Evolutionary conservation across 192 early-diverging fungal species (phyloP).

Genomic region (Linnemannia schmuckeri): DNA sequence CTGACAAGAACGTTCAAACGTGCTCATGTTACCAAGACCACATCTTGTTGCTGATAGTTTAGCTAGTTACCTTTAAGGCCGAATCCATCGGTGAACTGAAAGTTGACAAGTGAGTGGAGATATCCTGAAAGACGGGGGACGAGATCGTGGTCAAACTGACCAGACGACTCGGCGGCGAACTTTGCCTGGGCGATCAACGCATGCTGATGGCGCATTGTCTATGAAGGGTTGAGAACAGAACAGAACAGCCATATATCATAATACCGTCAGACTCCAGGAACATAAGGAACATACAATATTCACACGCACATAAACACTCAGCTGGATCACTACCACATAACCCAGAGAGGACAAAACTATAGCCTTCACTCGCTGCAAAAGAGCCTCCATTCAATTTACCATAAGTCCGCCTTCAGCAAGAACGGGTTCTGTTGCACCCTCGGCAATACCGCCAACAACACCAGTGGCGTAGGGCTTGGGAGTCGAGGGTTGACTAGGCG

Average conservation of each 20-base stretch:
- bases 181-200: constrained; percentile 51
- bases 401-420: constrained; percentile 49
- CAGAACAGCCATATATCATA: neutral
- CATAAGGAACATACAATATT: neutral
- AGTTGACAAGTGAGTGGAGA: constrained; percentile 47
- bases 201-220: constrained; percentile 57
- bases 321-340: neutral
- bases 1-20: neutral
- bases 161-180: constrained; percentile 54
- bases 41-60: neutral
- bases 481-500: constrained; percentile 25
- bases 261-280: neutral
- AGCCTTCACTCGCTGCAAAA: neutral
- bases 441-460: neutral
- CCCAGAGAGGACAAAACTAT: neutral
- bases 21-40: neutral
- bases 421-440: constrained; percentile 6
- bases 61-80: constrained; percentile 40
- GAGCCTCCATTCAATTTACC: constrained; percentile 11
- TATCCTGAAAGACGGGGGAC: constrained; percentile 54
- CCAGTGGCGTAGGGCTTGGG: constrained; percentile 18
- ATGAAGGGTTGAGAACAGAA: neutral
- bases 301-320: neutral
- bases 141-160: constrained; percentile 51
- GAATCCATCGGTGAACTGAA: constrained; percentile 51